These are phyloP conservation scores for Ophiocordyceps australis DNA, from an alignment of 2,329 filamentous ascomycete genomes.

Conservation along the genomic window DNA sequence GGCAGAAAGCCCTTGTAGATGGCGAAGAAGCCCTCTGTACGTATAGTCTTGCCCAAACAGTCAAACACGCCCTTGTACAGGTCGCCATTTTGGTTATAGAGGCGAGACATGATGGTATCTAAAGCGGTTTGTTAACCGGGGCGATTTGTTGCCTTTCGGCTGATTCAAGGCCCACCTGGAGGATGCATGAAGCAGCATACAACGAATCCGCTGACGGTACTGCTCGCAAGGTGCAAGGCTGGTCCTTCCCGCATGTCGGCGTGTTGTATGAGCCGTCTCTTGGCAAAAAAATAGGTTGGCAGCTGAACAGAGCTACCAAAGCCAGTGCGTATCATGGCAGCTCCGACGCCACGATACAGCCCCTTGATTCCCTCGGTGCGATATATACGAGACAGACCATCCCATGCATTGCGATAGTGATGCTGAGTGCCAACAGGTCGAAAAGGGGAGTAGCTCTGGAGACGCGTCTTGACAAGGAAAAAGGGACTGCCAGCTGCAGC, in stretches of 20 bases:
- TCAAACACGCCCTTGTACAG: slow-evolving; percentile 90
- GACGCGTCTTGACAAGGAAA: slow-evolving; percentile 90
- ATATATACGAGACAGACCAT: slow-evolving; percentile 72
- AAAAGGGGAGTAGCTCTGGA: slow-evolving; percentile 87
- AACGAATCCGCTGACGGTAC: slow-evolving; percentile 80
- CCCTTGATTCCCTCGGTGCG: slow-evolving; percentile 57
- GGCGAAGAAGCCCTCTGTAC: slow-evolving; percentile 77
- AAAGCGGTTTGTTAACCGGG: neutral
- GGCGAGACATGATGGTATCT: slow-evolving; percentile 95
- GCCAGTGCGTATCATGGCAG: slow-evolving; percentile 89
- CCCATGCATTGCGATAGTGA: slow-evolving; percentile 66
- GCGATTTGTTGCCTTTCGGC: no score
- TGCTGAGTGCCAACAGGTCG: slow-evolving; percentile 95
- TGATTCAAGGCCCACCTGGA: slow-evolving; percentile 65
- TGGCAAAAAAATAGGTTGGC: slow-evolving; percentile 96
- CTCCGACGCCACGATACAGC: slow-evolving; percentile 76
- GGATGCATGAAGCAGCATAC: slow-evolving; percentile 98
- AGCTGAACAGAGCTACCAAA: slow-evolving; percentile 93
- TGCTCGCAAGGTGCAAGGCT: slow-evolving; percentile 74
- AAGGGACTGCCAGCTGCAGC: slow-evolving; percentile 90
- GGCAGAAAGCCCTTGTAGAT: slow-evolving; percentile 98
- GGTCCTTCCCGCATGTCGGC: slow-evolving; percentile 82
- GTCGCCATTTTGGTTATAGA: slow-evolving; percentile 98
- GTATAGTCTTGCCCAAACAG: slow-evolving; percentile 77
- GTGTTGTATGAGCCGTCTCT: slow-evolving; percentile 66